These are phyloP conservation scores for Hypoxylon sp. DNA, from an alignment of 2,329 filamentous ascomycete species.

Conservation along the genomic window DNA sequence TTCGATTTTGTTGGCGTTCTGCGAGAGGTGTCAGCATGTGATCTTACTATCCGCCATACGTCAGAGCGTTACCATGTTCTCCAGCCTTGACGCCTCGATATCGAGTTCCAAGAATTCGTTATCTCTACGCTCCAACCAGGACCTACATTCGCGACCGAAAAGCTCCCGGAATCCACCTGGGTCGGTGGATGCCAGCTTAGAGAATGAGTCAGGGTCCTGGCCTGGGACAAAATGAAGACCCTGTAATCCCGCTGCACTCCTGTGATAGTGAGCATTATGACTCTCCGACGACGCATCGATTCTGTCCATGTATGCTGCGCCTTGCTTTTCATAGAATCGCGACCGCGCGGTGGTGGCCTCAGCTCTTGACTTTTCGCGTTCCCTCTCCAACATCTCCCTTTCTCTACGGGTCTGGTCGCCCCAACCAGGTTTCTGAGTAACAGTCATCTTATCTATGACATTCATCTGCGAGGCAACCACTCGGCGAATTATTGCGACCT, in stretches of 20 bases:
- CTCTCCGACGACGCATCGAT: constrained; percentile 32
- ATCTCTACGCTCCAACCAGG: constrained; percentile 56
- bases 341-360: constrained; percentile 25
- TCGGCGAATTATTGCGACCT: constrained; percentile 58
- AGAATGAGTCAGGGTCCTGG: constrained; percentile 51
- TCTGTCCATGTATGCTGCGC: constrained; percentile 36
- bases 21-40: constrained; percentile 17
- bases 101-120: constrained; percentile 53
- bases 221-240: constrained; percentile 13
- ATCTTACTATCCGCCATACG: constrained; percentile 24
- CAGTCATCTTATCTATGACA: constrained; percentile 29
- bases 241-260: constrained; percentile 14
- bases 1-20: constrained; percentile 47
- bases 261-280: constrained; percentile 21
- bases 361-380: constrained; percentile 25
- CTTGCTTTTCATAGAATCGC: constrained; percentile 33
- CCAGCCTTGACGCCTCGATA: constrained; percentile 48
- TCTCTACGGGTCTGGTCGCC: constrained; percentile 30
- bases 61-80: constrained; percentile 48
- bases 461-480: constrained; percentile 50
- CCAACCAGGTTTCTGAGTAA: constrained; percentile 9
- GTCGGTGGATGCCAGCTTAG: constrained; percentile 57
- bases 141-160: constrained; percentile 58
- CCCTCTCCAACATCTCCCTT: constrained; percentile 31
- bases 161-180: constrained; percentile 58